A percentile compares a stretch with the other conserved stretches of the same genome.
phyloP scores from a whole-genome alignment of 768 basidiomycete species.

The Tephrocybe rancida region DNA sequence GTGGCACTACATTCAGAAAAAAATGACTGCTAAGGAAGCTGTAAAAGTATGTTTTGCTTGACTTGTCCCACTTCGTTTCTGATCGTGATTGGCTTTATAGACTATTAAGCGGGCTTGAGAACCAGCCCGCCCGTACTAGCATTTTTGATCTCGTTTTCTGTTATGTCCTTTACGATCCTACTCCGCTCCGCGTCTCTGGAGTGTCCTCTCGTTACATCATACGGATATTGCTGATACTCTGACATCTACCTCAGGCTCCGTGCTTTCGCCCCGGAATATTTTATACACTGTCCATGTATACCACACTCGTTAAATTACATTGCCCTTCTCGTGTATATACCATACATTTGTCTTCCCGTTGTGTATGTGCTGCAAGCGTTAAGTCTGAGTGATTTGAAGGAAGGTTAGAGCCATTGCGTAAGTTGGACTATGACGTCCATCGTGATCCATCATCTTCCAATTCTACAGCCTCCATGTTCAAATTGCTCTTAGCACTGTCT shows the following conservation, averaged over 20 bases:
- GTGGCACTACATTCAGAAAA: slow-evolving; percentile 50
- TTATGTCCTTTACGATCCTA: slow-evolving; percentile 1
- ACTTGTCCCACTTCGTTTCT: background rate
- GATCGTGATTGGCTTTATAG: slow-evolving; percentile 2
- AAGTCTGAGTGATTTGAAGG: too few species aligned
- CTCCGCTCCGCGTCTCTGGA: background rate
- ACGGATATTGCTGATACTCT: background rate
- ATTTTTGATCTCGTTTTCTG: background rate
- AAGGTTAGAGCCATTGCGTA: too few species aligned
- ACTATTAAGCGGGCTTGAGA: slow-evolving; percentile 15
- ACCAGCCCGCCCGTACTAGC: background rate
- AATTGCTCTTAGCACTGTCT: background rate
- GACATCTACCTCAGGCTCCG: background rate
- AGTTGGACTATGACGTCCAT: too few species aligned
- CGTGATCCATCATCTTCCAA: background rate
- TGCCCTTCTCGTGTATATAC: too few species aligned
- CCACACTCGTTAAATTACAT: too few species aligned
- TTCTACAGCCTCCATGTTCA: slow-evolving; percentile 1
- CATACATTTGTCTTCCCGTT: too few species aligned
- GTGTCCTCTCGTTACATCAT: background rate
- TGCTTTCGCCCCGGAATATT: too few species aligned
- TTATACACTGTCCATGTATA: too few species aligned
- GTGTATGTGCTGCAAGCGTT: too few species aligned
- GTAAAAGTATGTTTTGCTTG: slow-evolving; percentile 33
- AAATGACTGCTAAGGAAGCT: slow-evolving; percentile 31